These are phyloP conservation scores for Cucumis hystrix DNA, from an alignment of 306 rosid species.

Conservation along the genomic window DNA sequence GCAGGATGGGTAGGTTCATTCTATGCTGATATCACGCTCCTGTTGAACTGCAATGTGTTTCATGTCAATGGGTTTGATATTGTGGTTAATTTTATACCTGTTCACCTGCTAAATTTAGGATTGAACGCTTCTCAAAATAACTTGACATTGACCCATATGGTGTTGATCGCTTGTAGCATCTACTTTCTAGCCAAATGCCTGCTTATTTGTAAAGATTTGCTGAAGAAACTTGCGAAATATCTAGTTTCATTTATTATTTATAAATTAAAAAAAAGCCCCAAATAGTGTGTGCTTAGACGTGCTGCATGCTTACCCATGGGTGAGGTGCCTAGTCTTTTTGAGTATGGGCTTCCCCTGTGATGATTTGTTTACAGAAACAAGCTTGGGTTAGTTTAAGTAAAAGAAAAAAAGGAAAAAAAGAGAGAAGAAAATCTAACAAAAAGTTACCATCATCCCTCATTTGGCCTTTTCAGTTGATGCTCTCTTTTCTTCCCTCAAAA, in stretches of 20 bases:
- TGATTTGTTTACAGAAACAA: neutral
- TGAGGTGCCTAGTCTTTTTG: neutral
- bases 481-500: neutral
- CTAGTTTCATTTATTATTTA: neutral
- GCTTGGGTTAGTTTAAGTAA: neutral
- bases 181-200: neutral
- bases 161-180: neutral
- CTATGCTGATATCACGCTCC: conserved; percentile 11
- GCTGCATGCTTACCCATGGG: neutral
- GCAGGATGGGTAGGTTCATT: conserved; percentile 91
- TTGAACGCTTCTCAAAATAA: neutral
- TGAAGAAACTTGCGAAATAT: neutral
- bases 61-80: conserved; percentile 17
- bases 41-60: conserved; percentile 8
- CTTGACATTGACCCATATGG: neutral
- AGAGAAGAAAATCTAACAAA: neutral
- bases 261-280: neutral
- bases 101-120: conserved; percentile 1
- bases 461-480: neutral
- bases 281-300: neutral
- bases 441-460: neutral
- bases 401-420: neutral
- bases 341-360: neutral
- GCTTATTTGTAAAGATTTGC: neutral
- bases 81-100: conserved; percentile 6